Percentiles rank a stretch among this genome's conserved stretches.
phyloP scores from a whole-genome alignment of 805 yeast genomes.

The Saccharomycopsis fibuligera region DNA sequence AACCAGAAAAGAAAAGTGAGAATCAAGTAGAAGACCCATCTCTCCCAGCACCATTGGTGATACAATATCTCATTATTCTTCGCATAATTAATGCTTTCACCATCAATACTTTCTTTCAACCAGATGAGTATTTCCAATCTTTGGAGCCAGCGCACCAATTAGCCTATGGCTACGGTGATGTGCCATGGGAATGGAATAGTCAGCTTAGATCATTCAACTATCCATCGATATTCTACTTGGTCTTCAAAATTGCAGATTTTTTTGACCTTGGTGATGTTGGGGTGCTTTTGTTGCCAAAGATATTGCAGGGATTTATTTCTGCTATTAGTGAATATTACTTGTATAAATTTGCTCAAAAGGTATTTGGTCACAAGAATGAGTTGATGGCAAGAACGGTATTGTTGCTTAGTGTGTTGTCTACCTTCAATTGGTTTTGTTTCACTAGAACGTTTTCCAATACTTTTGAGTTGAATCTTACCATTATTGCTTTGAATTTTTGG shows the following conservation, averaged over 20 bases:
- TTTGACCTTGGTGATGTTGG: slow-evolving; percentile 33
- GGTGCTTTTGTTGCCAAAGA: slow-evolving; percentile 51
- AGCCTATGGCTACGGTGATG: slow-evolving; percentile 72
- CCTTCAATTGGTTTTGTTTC: slow-evolving; percentile 75
- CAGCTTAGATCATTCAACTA: slow-evolving; percentile 73
- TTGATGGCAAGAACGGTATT: slow-evolving; percentile 38
- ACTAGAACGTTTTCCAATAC: slow-evolving; percentile 85
- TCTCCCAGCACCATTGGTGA: slow-evolving; percentile 18
- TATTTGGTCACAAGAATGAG: slow-evolving; percentile 24
- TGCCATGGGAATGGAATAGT: slow-evolving; percentile 92
- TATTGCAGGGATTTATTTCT: slow-evolving; percentile 63
- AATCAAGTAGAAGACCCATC: background rate
- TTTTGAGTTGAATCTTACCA: slow-evolving; percentile 67
- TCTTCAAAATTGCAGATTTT: slow-evolving; percentile 32
- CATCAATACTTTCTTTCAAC: slow-evolving; percentile 78
- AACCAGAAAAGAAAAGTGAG: background rate
- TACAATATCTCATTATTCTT: slow-evolving; percentile 32
- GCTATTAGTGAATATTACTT: slow-evolving; percentile 63
- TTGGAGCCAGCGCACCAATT: slow-evolving; percentile 82
- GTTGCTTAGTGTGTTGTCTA: slow-evolving; percentile 48
- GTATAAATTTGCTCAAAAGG: slow-evolving; percentile 39
- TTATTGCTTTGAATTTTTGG: slow-evolving; percentile 65
- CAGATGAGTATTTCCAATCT: slow-evolving; percentile 93
- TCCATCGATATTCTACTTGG: slow-evolving; percentile 61
- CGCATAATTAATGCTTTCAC: slow-evolving; percentile 59